A percentile compares a stretch with the other conserved stretches of the same genome.
phyloP scores from a whole-genome alignment of 2,329 filamentous ascomycete species.

The Grosmannia clavigera region DNA sequence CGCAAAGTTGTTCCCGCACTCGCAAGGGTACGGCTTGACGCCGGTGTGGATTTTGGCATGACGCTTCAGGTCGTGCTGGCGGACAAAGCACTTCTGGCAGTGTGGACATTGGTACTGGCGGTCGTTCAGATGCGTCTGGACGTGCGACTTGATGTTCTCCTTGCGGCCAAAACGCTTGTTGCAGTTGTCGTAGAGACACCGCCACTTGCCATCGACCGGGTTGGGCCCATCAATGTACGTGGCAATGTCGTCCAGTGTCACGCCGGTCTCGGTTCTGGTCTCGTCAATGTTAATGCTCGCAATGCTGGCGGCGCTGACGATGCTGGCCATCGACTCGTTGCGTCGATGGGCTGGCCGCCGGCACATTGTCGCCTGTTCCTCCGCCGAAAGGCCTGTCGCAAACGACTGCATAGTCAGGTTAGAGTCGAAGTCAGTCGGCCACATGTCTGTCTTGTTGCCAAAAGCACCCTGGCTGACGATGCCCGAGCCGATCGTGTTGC shows the following conservation, averaged over 20 bases:
- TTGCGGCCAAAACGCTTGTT: slow-evolving; percentile 89
- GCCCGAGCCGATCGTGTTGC: slow-evolving; percentile 21
- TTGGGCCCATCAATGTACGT: slow-evolving; percentile 64
- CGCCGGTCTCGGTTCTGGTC: slow-evolving; percentile 64
- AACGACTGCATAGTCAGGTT: slow-evolving; percentile 11
- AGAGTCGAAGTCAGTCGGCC: slow-evolving; percentile 15
- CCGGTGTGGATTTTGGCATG: slow-evolving; percentile 97
- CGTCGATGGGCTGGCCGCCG: slow-evolving; percentile 34
- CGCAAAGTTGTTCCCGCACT: slow-evolving; percentile 89
- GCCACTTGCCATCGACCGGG: slow-evolving; percentile 63
- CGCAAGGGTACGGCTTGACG: slow-evolving; percentile 88
- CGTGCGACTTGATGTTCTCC: slow-evolving; percentile 97
- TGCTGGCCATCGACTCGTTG: slow-evolving; percentile 47
- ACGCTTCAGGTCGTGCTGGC: slow-evolving; percentile 92
- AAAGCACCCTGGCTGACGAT: slow-evolving; percentile 20
- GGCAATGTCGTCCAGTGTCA: slow-evolving; percentile 74
- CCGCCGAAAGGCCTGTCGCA: background rate
- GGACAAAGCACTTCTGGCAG: slow-evolving; percentile 91
- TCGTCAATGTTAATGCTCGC: slow-evolving; percentile 52
- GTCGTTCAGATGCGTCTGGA: slow-evolving; percentile 95
- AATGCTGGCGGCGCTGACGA: slow-evolving; percentile 46
- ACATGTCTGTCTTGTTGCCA: slow-evolving; percentile 29
- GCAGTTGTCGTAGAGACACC: slow-evolving; percentile 63
- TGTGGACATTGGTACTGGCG: slow-evolving; percentile 88
- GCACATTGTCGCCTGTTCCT: slow-evolving; percentile 15